Percentiles rank a stretch among this genome's conserved stretches.
These are phyloP conservation scores for Pontederia crassipes DNA, from an alignment of 176 grass and related monocot genomes.

Conservation along the genomic window DNA sequence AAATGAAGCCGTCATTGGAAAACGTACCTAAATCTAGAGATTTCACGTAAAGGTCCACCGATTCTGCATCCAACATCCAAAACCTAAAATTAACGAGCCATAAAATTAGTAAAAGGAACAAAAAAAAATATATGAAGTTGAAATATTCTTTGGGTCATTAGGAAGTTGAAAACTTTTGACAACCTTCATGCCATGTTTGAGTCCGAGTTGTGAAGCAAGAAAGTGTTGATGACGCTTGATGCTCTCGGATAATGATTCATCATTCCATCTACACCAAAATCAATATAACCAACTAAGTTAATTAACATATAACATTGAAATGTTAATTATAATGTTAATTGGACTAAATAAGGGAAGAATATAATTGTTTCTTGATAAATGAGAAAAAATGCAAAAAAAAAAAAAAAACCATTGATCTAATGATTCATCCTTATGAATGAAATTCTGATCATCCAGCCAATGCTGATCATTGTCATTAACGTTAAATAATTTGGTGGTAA, in stretches of 20 bases:
- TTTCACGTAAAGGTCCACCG: slow-evolving; percentile 89
- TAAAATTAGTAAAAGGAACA: not conserved
- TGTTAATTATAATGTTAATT: too few relatives aligned
- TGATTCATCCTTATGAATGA: too few relatives aligned
- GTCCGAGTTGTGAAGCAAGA: slow-evolving; percentile 74
- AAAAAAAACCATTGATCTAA: too few relatives aligned
- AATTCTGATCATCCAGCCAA: too few relatives aligned
- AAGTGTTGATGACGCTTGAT: slow-evolving; percentile 95
- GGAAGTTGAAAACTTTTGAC: too few relatives aligned
- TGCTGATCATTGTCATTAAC: too few relatives aligned
- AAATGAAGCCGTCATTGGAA: not conserved
- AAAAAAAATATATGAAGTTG: not conserved
- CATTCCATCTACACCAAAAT: slow-evolving; percentile 61
- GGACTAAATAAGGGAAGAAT: too few relatives aligned
- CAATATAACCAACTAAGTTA: not conserved
- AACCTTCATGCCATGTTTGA: slow-evolving; percentile 90
- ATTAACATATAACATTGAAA: too few relatives aligned
- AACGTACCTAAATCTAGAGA: slow-evolving; percentile 87
- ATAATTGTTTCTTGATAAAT: too few relatives aligned
- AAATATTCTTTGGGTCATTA: too few relatives aligned
- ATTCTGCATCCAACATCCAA: slow-evolving; percentile 96
- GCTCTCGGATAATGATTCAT: slow-evolving; percentile 84
- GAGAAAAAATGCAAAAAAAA: too few relatives aligned
- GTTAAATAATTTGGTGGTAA: too few relatives aligned
- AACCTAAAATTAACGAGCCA: slow-evolving; percentile 37